phyloP scores from a whole-genome alignment of 2,329 filamentous ascomycete species.

The Alternaria panax region DNA sequence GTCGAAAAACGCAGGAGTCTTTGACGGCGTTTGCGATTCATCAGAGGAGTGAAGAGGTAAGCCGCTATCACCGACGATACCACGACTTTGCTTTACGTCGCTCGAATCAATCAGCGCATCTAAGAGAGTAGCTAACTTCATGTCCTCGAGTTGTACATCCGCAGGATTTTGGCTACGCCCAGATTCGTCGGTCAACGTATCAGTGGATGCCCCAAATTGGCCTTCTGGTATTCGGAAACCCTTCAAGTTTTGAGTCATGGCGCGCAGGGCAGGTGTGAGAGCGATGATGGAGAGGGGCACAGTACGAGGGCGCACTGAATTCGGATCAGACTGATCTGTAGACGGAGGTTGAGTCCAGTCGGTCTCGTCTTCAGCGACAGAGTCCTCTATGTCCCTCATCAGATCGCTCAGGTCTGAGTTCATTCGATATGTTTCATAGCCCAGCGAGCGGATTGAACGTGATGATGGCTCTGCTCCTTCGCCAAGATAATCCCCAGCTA shows the following conservation, averaged over 20 bases:
- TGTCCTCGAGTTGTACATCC: slow-evolving; percentile 47
- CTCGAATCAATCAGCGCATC: slow-evolving; percentile 44
- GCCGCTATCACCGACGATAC: slow-evolving; percentile 11
- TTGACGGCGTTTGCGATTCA: slow-evolving; percentile 3
- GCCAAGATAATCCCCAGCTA: slow-evolving; percentile 74
- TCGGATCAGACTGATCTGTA: slow-evolving; percentile 20
- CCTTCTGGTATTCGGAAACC: slow-evolving; percentile 13
- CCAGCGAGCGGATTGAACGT: slow-evolving; percentile 55
- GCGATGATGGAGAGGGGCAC: slow-evolving; percentile 27
- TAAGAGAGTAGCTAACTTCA: slow-evolving; percentile 46
- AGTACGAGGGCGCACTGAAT: slow-evolving; percentile 18
- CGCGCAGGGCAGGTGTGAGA: slow-evolving; percentile 27
- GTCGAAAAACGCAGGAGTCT: slow-evolving; percentile 41
- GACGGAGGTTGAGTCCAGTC: slow-evolving; percentile 18
- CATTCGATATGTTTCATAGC: slow-evolving; percentile 63
- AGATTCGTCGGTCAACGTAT: slow-evolving; percentile 23
- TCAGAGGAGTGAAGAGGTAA: not conserved
- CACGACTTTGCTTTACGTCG: slow-evolving; percentile 39
- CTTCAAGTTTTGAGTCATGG: slow-evolving; percentile 28
- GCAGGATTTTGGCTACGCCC: slow-evolving; percentile 32
- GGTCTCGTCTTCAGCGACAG: slow-evolving; percentile 51
- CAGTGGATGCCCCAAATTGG: slow-evolving; percentile 21
- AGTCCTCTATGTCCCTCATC: slow-evolving; percentile 38
- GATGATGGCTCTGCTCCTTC: slow-evolving; percentile 63
- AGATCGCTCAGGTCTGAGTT: slow-evolving; percentile 38